Evolutionary conservation across 805 yeast species (phyloP).

Genomic region (Wilhelminamyces savonicus): DNA sequence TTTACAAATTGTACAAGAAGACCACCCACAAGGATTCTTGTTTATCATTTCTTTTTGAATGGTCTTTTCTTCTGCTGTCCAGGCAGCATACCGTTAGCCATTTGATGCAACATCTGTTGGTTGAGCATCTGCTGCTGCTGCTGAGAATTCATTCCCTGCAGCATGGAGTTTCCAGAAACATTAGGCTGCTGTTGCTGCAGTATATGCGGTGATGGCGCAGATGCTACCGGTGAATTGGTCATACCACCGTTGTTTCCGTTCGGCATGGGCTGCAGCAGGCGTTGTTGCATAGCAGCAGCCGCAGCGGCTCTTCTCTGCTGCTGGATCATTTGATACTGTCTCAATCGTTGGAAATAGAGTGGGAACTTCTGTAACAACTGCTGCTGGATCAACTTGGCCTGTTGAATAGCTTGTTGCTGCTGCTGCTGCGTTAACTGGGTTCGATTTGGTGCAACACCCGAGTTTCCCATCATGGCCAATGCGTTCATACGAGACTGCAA

Average conservation of each 20-base stretch:
- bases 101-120: background rate
- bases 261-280: slow-evolving; percentile 5
- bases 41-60: slow-evolving; percentile 9
- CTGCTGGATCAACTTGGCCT: slow-evolving; percentile 32
- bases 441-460: slow-evolving; percentile 39
- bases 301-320: slow-evolving; percentile 12
- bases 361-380: slow-evolving; percentile 32
- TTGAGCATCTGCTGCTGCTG: slow-evolving; percentile 3
- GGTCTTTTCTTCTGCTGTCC: slow-evolving; percentile 4
- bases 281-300: slow-evolving; percentile 11
- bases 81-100: slow-evolving; percentile 1
- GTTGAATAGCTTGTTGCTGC: slow-evolving; percentile 39
- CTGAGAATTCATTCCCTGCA: slow-evolving; percentile 5
- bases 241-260: background rate
- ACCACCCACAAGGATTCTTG: too few relatives aligned
- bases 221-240: background rate
- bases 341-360: slow-evolving; percentile 28
- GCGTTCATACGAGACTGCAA: slow-evolving; percentile 34
- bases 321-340: slow-evolving; percentile 30
- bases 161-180: slow-evolving; percentile 3
- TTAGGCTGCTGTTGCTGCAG: slow-evolving; percentile 1
- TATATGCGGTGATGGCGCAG: background rate
- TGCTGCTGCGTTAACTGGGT: slow-evolving; percentile 36
- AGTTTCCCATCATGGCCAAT: slow-evolving; percentile 35
- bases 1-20: too few relatives aligned